Conservation (phyloP, 352 stramenopile species). For the Halophytophthora polymorphica region DNA sequence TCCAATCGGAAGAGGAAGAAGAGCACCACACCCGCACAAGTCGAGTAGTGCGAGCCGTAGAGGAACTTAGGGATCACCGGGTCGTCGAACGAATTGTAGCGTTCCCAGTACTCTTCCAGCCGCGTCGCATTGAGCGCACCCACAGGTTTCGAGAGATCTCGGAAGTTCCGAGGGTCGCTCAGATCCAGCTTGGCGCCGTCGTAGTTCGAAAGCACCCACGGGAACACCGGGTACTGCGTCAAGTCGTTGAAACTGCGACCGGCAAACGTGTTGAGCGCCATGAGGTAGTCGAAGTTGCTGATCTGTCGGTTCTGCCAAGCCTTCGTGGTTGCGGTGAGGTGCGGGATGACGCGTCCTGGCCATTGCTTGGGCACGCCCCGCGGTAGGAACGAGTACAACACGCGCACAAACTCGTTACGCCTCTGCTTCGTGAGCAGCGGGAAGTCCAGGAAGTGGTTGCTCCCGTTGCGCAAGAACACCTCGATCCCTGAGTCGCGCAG, state of each 20-base stretch:
- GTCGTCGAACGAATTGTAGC: conserved; percentile 92
- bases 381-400: conserved; percentile 78
- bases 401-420: conserved; percentile 70
- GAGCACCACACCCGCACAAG: conserved; percentile 94
- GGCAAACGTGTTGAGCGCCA: conserved; percentile 91
- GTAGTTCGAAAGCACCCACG: conserved; percentile 87
- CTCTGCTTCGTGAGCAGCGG: conserved; percentile 60
- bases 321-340: conserved; percentile 55
- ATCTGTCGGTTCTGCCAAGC: conserved; percentile 79
- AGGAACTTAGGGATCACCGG: conserved; percentile 89
- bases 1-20: conserved; percentile 98
- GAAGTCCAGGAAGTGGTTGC: conserved; percentile 81
- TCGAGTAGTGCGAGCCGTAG: conserved; percentile 96
- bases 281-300: conserved; percentile 96
- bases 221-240: conserved; percentile 96
- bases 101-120: conserved; percentile 93
- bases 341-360: conserved; percentile 51
- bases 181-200: conserved; percentile 67
- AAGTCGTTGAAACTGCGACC: conserved; percentile 91
- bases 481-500: conserved; percentile 81
- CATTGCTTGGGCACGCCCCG: conserved; percentile 72
- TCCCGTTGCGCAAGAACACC: conserved; percentile 77
- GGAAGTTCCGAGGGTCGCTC: conserved; percentile 90
- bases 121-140: conserved; percentile 94
- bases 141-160: conserved; percentile 97